Base-by-base conservation (phyloP, 1,139 yeast species). In the Candida sanyaensis region DNA sequence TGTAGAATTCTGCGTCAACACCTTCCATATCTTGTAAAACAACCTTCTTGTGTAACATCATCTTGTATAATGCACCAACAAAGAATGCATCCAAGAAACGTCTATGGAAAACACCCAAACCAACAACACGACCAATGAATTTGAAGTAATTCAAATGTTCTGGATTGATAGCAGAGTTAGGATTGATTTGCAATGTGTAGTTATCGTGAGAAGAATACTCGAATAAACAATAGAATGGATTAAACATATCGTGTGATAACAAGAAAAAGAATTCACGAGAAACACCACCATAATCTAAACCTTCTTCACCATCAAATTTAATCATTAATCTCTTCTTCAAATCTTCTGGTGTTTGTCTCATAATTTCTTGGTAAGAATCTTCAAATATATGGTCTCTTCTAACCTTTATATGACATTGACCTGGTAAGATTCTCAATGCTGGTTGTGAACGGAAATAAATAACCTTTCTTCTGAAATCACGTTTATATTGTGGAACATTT, bases 281-380 rank as follows among this genome's bases (percentile, higher is more conserved):
- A 55, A 93, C 98, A 65, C 99, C 99, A 79, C 99, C 99, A 65
- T 93, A 93, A 76, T 93, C 99, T 59, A 95, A 80, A 68, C 99
- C 99, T 77, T 93, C 99, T 75, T 93, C 99, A 52, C 99, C 99
- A 59, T 93, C 99, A 62, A 95, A 93, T 68, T 93, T 92, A 67
- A 93, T 95, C 99, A 93, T 93, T 53, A 93, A 75, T 65, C 99
- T 82, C 78, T 93, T 95, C 80, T 93, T 95, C 71, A 93, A 81
- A 64, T 93, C 99, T 68, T 91, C 97, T 12, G 99, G 98, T 1
- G 97, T 85, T 74, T 95, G 99, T 67, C 99, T 86, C 99, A 93
- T 93, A 48, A 95, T 86, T 67, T 93, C 99, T 69, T 95, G 97
- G 68, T 91, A 95, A 37, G 97, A 89, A 68, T 95, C 99, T 71